Evolutionary conservation across 352 stramenopile species (phyloP).

Genomic region (Halophytophthora polymorphica): DNA sequence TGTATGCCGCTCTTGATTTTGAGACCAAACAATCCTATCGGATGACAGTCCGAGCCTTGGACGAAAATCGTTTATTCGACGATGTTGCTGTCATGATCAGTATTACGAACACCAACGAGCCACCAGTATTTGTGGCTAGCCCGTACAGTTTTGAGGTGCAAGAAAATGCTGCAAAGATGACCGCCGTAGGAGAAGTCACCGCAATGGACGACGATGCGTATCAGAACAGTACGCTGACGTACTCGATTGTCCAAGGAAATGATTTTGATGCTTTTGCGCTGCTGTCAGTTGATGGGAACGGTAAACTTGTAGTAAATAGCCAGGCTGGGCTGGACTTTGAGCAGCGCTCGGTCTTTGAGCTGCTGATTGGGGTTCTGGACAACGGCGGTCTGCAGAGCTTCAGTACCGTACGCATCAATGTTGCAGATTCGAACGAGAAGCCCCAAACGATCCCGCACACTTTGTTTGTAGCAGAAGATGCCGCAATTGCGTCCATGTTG

Average conservation of each 20-base stretch:
- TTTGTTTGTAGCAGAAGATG: constrained; percentile 23
- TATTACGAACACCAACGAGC: constrained; percentile 45
- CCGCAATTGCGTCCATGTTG: constrained; percentile 7
- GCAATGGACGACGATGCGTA: constrained; percentile 41
- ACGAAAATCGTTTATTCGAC: constrained; percentile 16
- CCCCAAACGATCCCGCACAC: constrained; percentile 3
- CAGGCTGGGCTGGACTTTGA: constrained; percentile 44
- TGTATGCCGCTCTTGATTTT: constrained; percentile 6
- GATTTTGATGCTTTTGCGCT: constrained; percentile 36
- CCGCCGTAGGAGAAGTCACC: constrained; percentile 24
- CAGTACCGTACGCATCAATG: constrained; percentile 5
- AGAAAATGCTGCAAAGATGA: constrained; percentile 38
- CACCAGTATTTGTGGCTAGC: constrained; percentile 30
- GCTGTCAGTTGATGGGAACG: constrained; percentile 31
- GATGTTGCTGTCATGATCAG: constrained; percentile 24
- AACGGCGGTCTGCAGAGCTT: constrained; percentile 11
- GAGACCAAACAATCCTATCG: constrained; percentile 18
- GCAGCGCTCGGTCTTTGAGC: constrained; percentile 17
- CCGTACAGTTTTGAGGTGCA: constrained; percentile 30
- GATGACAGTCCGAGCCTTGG: constrained; percentile 10
- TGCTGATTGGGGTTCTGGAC: constrained; percentile 17
- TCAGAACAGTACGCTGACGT: constrained; percentile 52
- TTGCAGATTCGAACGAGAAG: constrained; percentile 17
- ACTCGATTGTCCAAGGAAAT: constrained; percentile 42
- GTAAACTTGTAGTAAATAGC: constrained; percentile 30